Evolutionary conservation across 305 asterid species (phyloP), one percentile per base, ranked within the genome.

Genomic region (Solanum hybrid): DNA sequence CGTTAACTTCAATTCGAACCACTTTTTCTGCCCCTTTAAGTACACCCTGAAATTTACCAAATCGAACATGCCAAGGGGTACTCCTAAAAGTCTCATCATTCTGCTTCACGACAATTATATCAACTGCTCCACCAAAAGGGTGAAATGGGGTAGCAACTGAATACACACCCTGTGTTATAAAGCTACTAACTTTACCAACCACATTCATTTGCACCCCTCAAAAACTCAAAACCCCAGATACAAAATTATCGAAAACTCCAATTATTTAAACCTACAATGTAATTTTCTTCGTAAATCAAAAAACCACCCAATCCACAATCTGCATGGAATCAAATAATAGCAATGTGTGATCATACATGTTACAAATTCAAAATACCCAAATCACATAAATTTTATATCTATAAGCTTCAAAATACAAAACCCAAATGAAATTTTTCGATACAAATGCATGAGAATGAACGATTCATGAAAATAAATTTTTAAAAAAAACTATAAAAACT

Each of bases 101-200:
- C 93, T 97, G 99, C 92, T 95, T 94, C 69, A 97, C 99, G 40
- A 91, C 95, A 73, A 97, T 95, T 90, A 97, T 94, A 93, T 97
- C 99, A 13, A 96, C 98, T 4, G 99, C 99, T 89, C 99, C 98
- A 89, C 99, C 99, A 92, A 97, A 97, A 6, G 99, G 99, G 92
- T 97, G 99, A 92, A 97, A 97, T 35, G 99, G 98, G 6, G 97
- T 97, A 92, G 99, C 98, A 89, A 95, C 98, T 22, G 98, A 95
- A 92, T 96, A 96, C 89, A 95, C 97, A 16, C 98, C 96, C 93
- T 95, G 98, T 4, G 97, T 92, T 36, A 96, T 94, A 64, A 95
- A 91, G 92, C 96, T 94, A 22, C 98, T 90, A 92, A 97, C 97
- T 93, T 92, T 94, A 69, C 98, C 97, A 80, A 97, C 98, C 87